Percentiles rank a stretch among this genome's conserved stretches.
Evolutionary conservation across 352 stramenopile species (phyloP).

Genomic region (Globisporangium spinosum): DNA sequence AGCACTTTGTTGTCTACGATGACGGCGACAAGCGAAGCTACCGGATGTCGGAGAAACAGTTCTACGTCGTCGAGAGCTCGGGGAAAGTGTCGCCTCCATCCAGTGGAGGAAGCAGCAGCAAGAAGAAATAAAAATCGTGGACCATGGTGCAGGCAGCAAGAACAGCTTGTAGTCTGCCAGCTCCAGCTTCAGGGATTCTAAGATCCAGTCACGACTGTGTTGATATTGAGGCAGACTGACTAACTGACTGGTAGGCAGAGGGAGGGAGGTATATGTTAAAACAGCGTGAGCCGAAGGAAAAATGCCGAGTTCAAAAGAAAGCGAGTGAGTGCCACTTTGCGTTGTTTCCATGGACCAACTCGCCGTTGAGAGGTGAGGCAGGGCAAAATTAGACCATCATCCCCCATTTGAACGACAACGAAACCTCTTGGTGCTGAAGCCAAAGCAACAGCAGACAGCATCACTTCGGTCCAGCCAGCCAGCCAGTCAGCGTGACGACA

Average conservation of each 20-base stretch:
- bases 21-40: conserved; percentile 86
- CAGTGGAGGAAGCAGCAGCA: conserved; percentile 13
- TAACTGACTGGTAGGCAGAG: not conserved
- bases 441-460: not conserved
- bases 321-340: not conserved
- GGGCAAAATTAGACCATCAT: not conserved
- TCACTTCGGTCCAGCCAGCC: not conserved
- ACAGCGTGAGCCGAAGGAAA: not conserved
- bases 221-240: not conserved
- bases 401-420: not conserved
- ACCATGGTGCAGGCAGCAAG: not conserved
- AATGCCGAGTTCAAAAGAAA: not conserved
- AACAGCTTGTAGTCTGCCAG: not conserved
- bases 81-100: conserved; percentile 19
- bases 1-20: conserved; percentile 84
- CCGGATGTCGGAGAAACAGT: conserved; percentile 87
- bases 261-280: not conserved
- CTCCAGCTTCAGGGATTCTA: not conserved
- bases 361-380: not conserved
- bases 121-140: conserved; percentile 8
- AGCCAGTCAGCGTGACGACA: not conserved
- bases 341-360: not conserved
- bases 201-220: not conserved
- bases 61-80: conserved; percentile 64
- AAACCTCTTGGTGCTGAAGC: conserved; percentile 6